phyloP scores from a whole-genome alignment of 352 stramenopile species.

The Phytophthora litchii region DNA sequence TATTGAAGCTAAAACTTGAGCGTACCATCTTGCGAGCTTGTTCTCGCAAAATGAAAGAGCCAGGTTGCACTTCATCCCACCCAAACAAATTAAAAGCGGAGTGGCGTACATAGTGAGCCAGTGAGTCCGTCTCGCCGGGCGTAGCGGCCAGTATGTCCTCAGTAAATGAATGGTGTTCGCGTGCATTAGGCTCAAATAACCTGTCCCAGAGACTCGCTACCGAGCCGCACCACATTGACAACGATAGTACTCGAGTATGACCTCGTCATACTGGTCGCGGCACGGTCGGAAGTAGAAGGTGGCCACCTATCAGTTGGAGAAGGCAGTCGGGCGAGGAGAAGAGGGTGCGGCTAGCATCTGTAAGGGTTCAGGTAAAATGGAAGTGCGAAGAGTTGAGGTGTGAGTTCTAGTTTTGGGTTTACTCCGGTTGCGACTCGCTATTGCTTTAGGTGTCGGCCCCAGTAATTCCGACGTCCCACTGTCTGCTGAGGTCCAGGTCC shows the following conservation, averaged over 20 bases:
- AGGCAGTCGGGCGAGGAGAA: slow-evolving; percentile 4
- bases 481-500: too few relatives aligned
- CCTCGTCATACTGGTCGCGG: slow-evolving; percentile 21
- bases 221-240: slow-evolving; percentile 11
- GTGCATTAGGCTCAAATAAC: slow-evolving; percentile 18
- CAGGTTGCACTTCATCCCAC: slow-evolving; percentile 9
- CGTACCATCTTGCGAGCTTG: slow-evolving; percentile 10
- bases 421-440: too few relatives aligned
- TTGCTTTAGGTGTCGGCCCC: too few relatives aligned
- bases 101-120: slow-evolving; percentile 9
- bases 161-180: slow-evolving; percentile 1
- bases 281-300: slow-evolving; percentile 20
- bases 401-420: too few relatives aligned
- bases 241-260: slow-evolving; percentile 17
- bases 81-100: slow-evolving; percentile 9
- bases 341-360: not conserved
- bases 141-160: slow-evolving; percentile 15
- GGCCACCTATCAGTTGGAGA: slow-evolving; percentile 13
- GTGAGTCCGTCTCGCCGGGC: slow-evolving; percentile 8
- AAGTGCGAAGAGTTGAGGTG: too few relatives aligned
- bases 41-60: slow-evolving; percentile 15
- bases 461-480: too few relatives aligned
- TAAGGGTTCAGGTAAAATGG: too few relatives aligned
- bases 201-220: slow-evolving; percentile 11
- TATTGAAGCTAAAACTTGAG: not conserved